Percentiles rank a stretch among this genome's conserved stretches.
Evolutionary conservation across 768 basidiomycete genomes (phyloP).

Genomic region (Russula ochroleuca): DNA sequence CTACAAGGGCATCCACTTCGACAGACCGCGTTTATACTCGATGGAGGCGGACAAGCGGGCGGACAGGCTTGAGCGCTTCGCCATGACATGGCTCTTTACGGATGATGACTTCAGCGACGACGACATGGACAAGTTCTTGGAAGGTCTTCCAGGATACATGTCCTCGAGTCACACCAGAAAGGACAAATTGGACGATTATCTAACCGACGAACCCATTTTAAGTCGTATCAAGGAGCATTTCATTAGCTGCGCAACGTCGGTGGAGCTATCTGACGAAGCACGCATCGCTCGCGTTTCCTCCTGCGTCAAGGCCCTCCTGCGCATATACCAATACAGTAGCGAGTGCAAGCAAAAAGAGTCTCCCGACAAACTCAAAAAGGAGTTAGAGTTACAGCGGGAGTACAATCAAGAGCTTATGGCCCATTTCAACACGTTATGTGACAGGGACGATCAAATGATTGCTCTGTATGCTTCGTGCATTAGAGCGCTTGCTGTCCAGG

Average conservation of each 20-base stretch:
- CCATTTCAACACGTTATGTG: background rate
- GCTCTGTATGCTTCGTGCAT: constrained; percentile 12
- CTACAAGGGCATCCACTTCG: constrained; percentile 9
- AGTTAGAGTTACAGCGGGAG: fast-evolving
- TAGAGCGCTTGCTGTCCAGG: constrained; percentile 4
- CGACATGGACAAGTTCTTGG: constrained; percentile 17
- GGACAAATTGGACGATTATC: background rate
- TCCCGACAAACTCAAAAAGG: background rate
- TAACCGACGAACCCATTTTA: background rate
- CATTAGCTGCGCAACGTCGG: constrained; percentile 10
- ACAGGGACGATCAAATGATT: background rate
- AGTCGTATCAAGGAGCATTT: constrained; percentile 12
- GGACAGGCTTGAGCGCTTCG: constrained; percentile 2
- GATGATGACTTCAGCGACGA: constrained; percentile 15
- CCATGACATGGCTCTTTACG: constrained; percentile 15
- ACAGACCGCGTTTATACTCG: background rate
- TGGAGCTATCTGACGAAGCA: constrained; percentile 7
- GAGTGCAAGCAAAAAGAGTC: background rate
- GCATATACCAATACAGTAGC: constrained; percentile 2
- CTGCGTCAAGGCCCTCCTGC: constrained; percentile 5
- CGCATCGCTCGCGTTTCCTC: constrained; percentile 1
- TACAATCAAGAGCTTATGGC: background rate
- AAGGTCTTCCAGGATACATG: constrained; percentile 19
- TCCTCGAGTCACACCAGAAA: background rate
- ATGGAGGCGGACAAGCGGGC: background rate